Base-by-base conservation (phyloP, 1,284 basidiomycete genomes). In the Cystobasidiaceae sp. region DNA sequence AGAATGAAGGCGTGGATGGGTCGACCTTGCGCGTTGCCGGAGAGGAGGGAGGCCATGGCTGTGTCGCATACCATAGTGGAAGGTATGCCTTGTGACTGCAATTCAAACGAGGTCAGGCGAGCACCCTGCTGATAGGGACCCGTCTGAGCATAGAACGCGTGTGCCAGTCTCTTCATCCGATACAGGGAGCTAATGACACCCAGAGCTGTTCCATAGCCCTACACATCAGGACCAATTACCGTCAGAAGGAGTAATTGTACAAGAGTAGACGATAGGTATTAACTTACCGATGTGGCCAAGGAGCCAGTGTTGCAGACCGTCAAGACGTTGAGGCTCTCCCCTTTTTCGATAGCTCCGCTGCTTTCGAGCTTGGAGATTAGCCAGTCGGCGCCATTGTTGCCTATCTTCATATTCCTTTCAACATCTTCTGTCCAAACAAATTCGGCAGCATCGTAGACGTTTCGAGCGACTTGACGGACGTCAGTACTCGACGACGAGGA, bases 271-370 rank as follows among this genome's bases (percentile, higher is more conserved):
- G 0, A 11, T 21, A 17, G 54, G 2, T 21, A 3, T 1, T 3
- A 50, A 79, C 86, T 67, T 70, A 91, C 90, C 41, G 90, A 92
- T 19, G 91, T 94, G 1, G 92, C 92, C 67, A 96, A 81, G 27
- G 88, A 90, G 19, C 92, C 92, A 19, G 92, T 94, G 77, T 96
- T 96, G 80, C 92, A 96, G n/a, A 94, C 70, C 23, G 91, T 94
- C 75, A 94, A 80, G 27, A 93, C 83, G 74, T 89, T 90, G 64
- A 93, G 76, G 58, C 77, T 78, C 67, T 79, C 78, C 56, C 81
- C 81, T 74, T 78, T 57, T 30, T 65, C 48, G 19, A 74, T 71
- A 33, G 69, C 67, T 23, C 75, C 75, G 43, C 74, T 74, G 45
- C 77, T 74, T 69, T 81, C 80, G 13, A 84, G 81, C 65, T 80